Conservation (phyloP, 2,329 filamentous ascomycete genomes). For the Tetracladium maxilliforme region DNA sequence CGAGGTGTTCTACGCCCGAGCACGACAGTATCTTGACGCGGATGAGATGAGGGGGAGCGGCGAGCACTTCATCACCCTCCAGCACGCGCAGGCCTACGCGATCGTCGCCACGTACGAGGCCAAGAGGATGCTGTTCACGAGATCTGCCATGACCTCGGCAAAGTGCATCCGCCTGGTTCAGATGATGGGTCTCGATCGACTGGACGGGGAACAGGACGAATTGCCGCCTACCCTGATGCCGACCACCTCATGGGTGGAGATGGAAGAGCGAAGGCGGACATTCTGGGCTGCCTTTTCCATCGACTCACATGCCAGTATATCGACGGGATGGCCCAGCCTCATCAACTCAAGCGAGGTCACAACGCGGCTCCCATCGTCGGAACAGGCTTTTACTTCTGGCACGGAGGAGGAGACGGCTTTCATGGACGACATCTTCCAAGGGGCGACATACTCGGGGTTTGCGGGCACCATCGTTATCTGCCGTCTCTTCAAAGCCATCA, state of each 20-base stretch:
- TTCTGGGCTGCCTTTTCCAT: conserved; percentile 79
- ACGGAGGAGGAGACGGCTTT: conserved; percentile 45
- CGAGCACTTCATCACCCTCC: conserved; percentile 65
- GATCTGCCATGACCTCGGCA: conserved; percentile 71
- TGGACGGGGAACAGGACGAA: conserved; percentile 51
- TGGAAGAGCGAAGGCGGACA: conserved; percentile 65
- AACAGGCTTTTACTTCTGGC: conserved; percentile 60
- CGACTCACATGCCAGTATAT: conserved; percentile 75
- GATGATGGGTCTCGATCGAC: conserved; percentile 73
- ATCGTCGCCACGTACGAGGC: conserved; percentile 69
- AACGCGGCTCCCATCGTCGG: conserved; percentile 67
- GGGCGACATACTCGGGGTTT: conserved; percentile 52
- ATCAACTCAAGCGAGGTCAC: conserved; percentile 60
- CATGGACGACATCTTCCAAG: conserved; percentile 48
- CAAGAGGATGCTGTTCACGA: conserved; percentile 69
- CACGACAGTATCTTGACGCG: conserved; percentile 67
- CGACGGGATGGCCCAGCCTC: conserved; percentile 78
- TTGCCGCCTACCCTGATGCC: conserved; percentile 63
- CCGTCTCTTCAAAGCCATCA: conserved; percentile 66
- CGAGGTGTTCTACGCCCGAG: conserved; percentile 66
- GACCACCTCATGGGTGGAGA: conserved; percentile 66
- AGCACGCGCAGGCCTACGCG: conserved; percentile 68
- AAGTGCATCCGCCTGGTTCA: conserved; percentile 55
- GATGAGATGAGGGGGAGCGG: conserved; percentile 72
- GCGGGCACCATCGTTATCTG: conserved; percentile 60